These are phyloP conservation scores for Botryobasidium botryosum DNA, from an alignment of 768 basidiomycete species.

Conservation along the genomic window DNA sequence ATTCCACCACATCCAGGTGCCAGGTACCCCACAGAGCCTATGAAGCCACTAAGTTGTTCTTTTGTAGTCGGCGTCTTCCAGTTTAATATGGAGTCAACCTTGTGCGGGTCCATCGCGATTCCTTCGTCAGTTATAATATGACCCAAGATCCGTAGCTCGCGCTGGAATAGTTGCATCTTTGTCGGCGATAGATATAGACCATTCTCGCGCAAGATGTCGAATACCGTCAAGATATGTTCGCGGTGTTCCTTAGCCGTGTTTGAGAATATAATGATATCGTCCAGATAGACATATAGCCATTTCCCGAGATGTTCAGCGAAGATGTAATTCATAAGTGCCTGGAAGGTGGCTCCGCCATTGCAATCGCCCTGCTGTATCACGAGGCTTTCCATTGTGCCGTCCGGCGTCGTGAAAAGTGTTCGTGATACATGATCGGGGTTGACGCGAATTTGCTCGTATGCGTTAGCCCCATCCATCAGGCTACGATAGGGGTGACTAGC, in stretches of 20 bases:
- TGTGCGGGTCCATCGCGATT: constrained; percentile 5
- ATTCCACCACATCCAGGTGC: too few species aligned
- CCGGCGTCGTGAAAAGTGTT: constrained; percentile 11
- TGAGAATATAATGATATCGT: constrained; percentile 13
- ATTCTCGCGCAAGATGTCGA: constrained; percentile 9
- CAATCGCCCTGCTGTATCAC: constrained; percentile 15
- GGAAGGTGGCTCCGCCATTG: constrained; percentile 14
- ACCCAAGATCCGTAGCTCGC: constrained; percentile 3
- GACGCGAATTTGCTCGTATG: constrained; percentile 14
- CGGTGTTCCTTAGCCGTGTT: constrained; percentile 8
- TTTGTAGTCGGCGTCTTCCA: constrained; percentile 5
- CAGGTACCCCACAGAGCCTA: constrained; percentile 4
- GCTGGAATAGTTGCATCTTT: constrained; percentile 13
- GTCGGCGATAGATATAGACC: constrained; percentile 13
- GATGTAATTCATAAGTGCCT: constrained; percentile 12
- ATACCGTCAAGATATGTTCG: constrained; percentile 8
- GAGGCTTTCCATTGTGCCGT: constrained; percentile 13
- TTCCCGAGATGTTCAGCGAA: constrained; percentile 12
- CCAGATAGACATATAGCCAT: constrained; percentile 14
- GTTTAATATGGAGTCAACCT: background rate
- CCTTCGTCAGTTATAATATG: constrained; percentile 2
- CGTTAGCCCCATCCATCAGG: constrained; percentile 10
- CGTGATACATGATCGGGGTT: constrained; percentile 11
- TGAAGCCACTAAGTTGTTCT: constrained; percentile 1
- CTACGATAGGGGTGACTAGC: constrained; percentile 3